Conservation (phyloP, 169 alveolate genomes). For the Plasmodium gallinaceum region DNA sequence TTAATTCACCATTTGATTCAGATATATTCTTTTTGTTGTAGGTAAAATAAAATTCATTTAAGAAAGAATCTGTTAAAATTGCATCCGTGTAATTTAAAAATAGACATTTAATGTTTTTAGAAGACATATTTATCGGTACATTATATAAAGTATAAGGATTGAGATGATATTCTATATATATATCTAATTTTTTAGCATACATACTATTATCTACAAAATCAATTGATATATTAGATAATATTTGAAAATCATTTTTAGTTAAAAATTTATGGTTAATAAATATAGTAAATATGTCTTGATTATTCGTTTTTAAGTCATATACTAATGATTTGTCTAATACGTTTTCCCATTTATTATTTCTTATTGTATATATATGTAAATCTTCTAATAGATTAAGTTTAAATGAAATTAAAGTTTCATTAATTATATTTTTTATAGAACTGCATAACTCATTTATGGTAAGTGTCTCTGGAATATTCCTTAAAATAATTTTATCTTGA, state of each 20-base stretch:
- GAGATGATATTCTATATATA: conserved; percentile 47
- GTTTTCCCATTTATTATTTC: conserved; percentile 40
- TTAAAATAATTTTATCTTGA: conserved; percentile 40
- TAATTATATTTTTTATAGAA: conserved; percentile 30
- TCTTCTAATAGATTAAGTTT: conserved; percentile 11
- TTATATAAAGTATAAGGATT: conserved; percentile 43
- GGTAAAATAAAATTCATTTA: conserved; percentile 60
- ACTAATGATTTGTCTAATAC: conserved; percentile 16
- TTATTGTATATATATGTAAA: conserved; percentile 35
- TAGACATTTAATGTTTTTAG: conserved; percentile 40
- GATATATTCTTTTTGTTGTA: conserved; percentile 26
- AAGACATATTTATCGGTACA: conserved; percentile 22
- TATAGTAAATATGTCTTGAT: conserved; percentile 28
- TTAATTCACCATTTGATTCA: background rate
- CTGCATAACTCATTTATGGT: conserved; percentile 23
- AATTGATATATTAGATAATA: conserved; percentile 40
- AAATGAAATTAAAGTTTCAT: conserved; percentile 20
- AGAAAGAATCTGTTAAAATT: conserved; percentile 40
- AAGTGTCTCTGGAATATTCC: conserved; percentile 54
- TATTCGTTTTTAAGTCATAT: conserved; percentile 31
- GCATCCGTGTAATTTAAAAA: conserved; percentile 33
- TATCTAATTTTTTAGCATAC: conserved; percentile 42
- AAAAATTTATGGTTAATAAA: conserved; percentile 24
- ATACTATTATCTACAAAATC: conserved; percentile 58
- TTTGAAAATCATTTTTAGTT: conserved; percentile 32